Conservation (phyloP, 2,329 filamentous ascomycete species). For the Fusarium beomiforme region DNA sequence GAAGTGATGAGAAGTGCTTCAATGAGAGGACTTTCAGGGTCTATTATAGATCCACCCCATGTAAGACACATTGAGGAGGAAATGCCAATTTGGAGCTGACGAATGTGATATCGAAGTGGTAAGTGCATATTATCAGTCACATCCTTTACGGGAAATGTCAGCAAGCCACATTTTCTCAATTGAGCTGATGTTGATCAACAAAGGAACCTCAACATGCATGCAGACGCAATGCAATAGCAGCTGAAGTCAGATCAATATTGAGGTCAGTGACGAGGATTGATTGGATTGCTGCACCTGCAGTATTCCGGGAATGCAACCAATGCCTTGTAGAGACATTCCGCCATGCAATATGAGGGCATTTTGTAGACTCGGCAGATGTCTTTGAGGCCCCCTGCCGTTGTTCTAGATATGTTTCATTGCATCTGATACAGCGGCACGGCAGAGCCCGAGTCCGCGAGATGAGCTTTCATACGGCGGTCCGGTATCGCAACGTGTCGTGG, state of each 20-base stretch:
- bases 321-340: background rate
- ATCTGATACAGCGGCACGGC: background rate
- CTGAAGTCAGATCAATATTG: background rate
- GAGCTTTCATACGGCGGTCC: background rate
- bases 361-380: background rate
- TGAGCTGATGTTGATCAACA: background rate
- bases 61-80: background rate
- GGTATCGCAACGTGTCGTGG: background rate
- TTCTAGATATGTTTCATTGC: background rate
- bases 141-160: background rate
- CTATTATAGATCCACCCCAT: background rate
- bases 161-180: background rate
- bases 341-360: too few relatives aligned
- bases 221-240: background rate
- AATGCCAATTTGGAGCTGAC: background rate
- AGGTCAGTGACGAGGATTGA: background rate
- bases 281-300: background rate
- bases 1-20: background rate
- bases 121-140: background rate
- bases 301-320: background rate
- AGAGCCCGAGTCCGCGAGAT: background rate
- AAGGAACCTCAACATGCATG: background rate
- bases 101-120: background rate
- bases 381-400: background rate
- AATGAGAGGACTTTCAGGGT: background rate